phyloP scores from a whole-genome alignment of 2,329 filamentous ascomycete genomes.

The Aspergillus brasiliensis region DNA sequence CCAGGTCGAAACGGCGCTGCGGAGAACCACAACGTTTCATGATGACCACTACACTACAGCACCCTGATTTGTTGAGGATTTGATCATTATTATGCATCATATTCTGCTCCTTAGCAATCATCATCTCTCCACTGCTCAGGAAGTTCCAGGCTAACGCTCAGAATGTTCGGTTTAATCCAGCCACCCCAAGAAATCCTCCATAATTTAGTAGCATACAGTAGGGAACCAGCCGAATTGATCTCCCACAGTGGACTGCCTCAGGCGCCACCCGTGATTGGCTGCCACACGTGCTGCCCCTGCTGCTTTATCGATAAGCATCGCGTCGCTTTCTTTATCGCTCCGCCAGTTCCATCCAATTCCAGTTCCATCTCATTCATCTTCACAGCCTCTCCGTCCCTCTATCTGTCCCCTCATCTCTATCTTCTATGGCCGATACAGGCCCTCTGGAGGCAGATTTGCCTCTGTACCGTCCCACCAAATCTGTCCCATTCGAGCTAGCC shows the following conservation, averaged over 20 bases:
- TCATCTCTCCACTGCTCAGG: no score
- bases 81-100: neutral
- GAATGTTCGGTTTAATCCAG: no score
- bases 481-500: constrained; percentile 64
- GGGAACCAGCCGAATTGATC: no score
- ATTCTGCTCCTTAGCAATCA: neutral
- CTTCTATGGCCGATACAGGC: constrained; percentile 23
- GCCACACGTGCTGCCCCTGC: neutral
- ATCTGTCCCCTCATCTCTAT: neutral
- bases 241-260: neutral
- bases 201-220: no score
- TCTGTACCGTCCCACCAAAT: constrained; percentile 56
- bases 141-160: no score
- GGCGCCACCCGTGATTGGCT: neutral
- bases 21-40: constrained; percentile 25
- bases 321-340: neutral
- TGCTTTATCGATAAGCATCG: constrained; percentile 13
- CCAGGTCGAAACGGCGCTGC: constrained; percentile 24
- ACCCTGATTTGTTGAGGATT: constrained; percentile 18
- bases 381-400: constrained; percentile 1
- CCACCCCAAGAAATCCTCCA: no score
- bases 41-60: constrained; percentile 30
- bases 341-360: neutral
- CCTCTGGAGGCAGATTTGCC: constrained; percentile 17
- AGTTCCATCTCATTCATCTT: neutral